Conservation (phyloP, 176 grass and related monocot species). For the Oryza meyeriana region DNA sequence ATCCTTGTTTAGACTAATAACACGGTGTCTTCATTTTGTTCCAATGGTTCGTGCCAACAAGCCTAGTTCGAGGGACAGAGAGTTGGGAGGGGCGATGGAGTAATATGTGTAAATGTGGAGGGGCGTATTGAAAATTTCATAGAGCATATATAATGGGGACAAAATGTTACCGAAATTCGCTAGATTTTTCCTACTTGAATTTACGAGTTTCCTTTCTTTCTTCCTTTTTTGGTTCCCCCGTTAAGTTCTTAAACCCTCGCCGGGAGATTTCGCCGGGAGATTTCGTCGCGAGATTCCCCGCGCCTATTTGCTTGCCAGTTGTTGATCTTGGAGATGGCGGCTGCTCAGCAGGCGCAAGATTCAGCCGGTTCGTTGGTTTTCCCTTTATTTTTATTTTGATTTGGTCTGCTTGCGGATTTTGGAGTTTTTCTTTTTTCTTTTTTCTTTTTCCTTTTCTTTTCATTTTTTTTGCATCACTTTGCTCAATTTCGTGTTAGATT, state of each 20-base stretch:
- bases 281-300: background rate
- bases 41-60: background rate
- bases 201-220: background rate
- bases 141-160: background rate
- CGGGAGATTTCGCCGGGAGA: background rate
- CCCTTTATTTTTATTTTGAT: background rate
- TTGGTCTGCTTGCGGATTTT: background rate
- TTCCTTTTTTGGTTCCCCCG: background rate
- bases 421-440: background rate
- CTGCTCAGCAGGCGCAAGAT: conserved; percentile 25
- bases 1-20: background rate
- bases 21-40: background rate
- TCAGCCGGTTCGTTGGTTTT: background rate
- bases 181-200: background rate
- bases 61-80: background rate
- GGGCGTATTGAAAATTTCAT: background rate
- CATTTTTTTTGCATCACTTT: background rate
- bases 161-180: background rate
- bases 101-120: background rate
- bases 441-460: too few species aligned
- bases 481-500: background rate
- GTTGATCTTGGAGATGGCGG: conserved; percentile 15
- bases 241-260: background rate
- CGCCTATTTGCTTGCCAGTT: background rate
- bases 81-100: background rate